Percentiles rank a stretch among this genome's conserved stretches.
Evolutionary conservation across 352 stramenopile species (phyloP).

Genomic region (Phytophthora pluvialis): DNA sequence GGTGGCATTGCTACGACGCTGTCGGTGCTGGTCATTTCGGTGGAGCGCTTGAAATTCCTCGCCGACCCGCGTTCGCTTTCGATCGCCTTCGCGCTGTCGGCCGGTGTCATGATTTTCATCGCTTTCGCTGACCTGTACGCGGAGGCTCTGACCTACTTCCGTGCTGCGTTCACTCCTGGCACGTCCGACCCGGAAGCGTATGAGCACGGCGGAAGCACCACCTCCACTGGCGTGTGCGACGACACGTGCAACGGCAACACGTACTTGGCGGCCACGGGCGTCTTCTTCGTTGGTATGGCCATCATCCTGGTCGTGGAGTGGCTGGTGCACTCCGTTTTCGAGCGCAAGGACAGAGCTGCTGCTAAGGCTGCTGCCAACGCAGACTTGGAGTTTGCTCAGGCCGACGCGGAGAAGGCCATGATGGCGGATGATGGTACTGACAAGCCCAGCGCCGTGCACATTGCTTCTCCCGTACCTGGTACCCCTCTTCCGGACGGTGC

Average conservation of each 20-base stretch:
- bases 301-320: constrained; percentile 76
- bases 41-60: constrained; percentile 65
- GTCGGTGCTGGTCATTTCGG: constrained; percentile 68
- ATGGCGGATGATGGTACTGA: constrained; percentile 18
- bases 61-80: constrained; percentile 60
- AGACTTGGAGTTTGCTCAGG: constrained; percentile 18
- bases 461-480: constrained; percentile 26
- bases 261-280: constrained; percentile 57
- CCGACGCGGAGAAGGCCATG: constrained; percentile 21
- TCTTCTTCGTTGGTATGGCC: constrained; percentile 62
- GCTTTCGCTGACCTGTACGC: constrained; percentile 63
- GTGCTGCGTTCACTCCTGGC: constrained; percentile 57
- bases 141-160: constrained; percentile 63
- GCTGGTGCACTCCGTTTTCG: constrained; percentile 60
- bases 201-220: constrained; percentile 52
- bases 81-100: constrained; percentile 69
- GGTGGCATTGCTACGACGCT: constrained; percentile 68
- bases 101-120: constrained; percentile 82
- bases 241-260: constrained; percentile 64
- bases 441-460: constrained; percentile 33
- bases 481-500: constrained; percentile 36
- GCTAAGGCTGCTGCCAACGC: constrained; percentile 12
- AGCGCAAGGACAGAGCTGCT: constrained; percentile 22
- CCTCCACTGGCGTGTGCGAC: constrained; percentile 53
- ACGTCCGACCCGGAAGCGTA: constrained; percentile 65